A percentile compares a stretch with the other conserved stretches of the same genome.
phyloP scores from a whole-genome alignment of 2,329 filamentous ascomycete species.

The Cladosporium austrohemisphaericum region DNA sequence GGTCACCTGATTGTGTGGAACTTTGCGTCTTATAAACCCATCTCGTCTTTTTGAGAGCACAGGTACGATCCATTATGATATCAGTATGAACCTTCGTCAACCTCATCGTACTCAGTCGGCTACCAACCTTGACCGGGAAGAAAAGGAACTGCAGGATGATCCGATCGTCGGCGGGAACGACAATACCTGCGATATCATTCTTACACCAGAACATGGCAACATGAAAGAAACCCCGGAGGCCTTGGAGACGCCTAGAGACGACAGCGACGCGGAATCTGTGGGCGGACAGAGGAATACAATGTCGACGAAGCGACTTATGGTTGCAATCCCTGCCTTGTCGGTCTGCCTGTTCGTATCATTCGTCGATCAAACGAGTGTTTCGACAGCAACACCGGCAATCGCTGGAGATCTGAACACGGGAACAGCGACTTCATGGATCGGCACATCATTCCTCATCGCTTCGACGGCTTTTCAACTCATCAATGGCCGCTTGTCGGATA shows the following conservation, averaged over 20 bases:
- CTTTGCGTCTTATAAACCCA: too few species aligned
- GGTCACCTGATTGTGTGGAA: too few species aligned
- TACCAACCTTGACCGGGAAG: background rate
- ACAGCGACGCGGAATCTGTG: constrained; percentile 15
- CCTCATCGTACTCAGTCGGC: too few species aligned
- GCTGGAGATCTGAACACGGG: constrained; percentile 14
- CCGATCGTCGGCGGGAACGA: too few species aligned
- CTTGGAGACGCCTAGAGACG: background rate
- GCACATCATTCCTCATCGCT: constrained; percentile 49
- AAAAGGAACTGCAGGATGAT: background rate
- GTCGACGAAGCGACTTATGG: constrained; percentile 15
- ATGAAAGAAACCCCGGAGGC: too few species aligned
- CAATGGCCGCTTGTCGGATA: constrained; percentile 63
- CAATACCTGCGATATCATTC: too few species aligned
- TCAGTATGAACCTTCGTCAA: background rate
- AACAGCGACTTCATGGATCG: constrained; percentile 42
- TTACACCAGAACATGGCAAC: background rate
- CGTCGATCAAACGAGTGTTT: constrained; percentile 16
- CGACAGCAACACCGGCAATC: constrained; percentile 16
- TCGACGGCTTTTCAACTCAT: constrained; percentile 51
- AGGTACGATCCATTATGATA: too few species aligned
- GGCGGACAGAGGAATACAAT: constrained; percentile 15
- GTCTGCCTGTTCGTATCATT: constrained; percentile 17
- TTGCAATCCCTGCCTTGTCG: constrained; percentile 16
- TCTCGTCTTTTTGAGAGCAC: too few species aligned